A percentile compares a stretch with the other conserved stretches of the same genome.
These are phyloP conservation scores for Spongospora subterranea DNA, from an alignment of 208 protist species.

Conservation along the genomic window DNA sequence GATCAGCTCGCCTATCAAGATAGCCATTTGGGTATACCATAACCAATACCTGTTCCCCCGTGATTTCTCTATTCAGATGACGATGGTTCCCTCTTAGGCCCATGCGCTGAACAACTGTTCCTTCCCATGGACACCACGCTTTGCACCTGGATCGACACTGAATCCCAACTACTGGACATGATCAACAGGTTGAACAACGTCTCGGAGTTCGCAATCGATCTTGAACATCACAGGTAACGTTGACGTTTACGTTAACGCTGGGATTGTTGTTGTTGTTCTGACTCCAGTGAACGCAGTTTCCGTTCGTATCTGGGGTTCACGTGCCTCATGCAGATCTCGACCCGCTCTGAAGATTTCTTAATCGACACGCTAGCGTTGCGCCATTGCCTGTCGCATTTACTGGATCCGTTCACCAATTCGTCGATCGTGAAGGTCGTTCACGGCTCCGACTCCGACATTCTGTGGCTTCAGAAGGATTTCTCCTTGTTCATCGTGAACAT, in stretches of 20 bases:
- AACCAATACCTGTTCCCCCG: too few species aligned
- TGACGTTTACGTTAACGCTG: too few species aligned
- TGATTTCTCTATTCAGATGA: too few species aligned
- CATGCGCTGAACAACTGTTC: conserved; percentile 4
- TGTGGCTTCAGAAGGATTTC: conserved; percentile 71
- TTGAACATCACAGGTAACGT: conserved; percentile 67
- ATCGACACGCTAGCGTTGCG: conserved; percentile 68
- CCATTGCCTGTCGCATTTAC: conserved; percentile 56
- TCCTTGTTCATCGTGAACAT: conserved; percentile 71
- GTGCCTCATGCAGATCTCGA: conserved; percentile 70
- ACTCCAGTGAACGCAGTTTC: conserved; percentile 5
- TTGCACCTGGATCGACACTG: conserved; percentile 48
- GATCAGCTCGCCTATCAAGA: not conserved
- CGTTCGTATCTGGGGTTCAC: conserved; percentile 67
- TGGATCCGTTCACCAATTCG: conserved; percentile 68
- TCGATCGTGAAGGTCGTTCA: conserved; percentile 68
- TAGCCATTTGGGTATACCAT: too few species aligned
- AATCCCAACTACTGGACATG: not conserved
- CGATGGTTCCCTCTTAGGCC: not conserved
- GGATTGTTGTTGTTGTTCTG: too few species aligned
- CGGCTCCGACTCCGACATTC: conserved; percentile 66
- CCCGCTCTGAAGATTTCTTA: conserved; percentile 65
- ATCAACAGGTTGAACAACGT: not conserved
- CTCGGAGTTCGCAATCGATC: conserved; percentile 62
- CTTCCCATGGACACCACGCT: conserved; percentile 40